Base-by-base conservation (phyloP, 371 early-diverging fungal species). In the Syncephalastrum sp. region DNA sequence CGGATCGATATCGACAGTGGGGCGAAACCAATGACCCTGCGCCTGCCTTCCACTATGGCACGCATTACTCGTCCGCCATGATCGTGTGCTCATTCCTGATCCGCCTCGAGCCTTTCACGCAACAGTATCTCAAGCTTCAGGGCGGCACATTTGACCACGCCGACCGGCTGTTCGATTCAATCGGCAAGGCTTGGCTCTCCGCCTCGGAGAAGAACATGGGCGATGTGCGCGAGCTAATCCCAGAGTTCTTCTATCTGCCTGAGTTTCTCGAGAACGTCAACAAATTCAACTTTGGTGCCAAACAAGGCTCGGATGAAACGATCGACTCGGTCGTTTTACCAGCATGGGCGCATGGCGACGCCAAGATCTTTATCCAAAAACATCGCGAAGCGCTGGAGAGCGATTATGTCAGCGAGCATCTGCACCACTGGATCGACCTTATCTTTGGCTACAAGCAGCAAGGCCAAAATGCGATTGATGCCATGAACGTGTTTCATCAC, bases 331-430 rank as follows among this genome's bases (percentile, higher is more conserved):
- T 95, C 7, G 55, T 82, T 16, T 60, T 95, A 29, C 95, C 95
- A 17, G 87, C 92, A 0, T 95, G 94, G 94, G 93, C 95, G 2
- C 74, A 90, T 47, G 82, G 81, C 7, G 86, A 89, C n/a, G 88
- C 94, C 1, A 87, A 89, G 59, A 85, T 92, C 45, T 97, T 97
- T 70, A 86, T 97, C 27, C 83, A 87, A 42, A 85, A 85, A 33
- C 93, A 96, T 63, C 88, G 95, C 15, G 91, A 91, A 64, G 97
- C 96, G 8, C 71, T 97, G 0, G 96, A 97, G 72, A 87, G 92
- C 38, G 94, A 94, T 6, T 91, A 91, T 69, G 95, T 96, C 15
- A 88, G 93, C 45, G 72, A 72, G 2, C 81, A 91, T 54, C 63
- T 95, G 44, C 91, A 95, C 72, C 83, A 90, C 56, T 95, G 96